Conservation (phyloP, 2,329 filamentous ascomycete genomes). For the Penicillium sp. region DNA sequence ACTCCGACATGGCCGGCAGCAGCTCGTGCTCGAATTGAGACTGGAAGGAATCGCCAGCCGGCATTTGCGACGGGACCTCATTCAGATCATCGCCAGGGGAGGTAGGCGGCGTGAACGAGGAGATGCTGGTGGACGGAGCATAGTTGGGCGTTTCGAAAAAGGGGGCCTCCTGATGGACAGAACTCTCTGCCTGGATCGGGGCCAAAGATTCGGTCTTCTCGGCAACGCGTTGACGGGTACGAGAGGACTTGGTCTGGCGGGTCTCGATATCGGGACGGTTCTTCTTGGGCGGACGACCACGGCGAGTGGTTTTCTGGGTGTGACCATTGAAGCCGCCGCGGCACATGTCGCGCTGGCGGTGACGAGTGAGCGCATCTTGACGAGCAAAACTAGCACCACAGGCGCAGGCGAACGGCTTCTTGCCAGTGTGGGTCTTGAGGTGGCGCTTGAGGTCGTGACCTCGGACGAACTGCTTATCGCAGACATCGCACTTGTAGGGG, state of each 20-base stretch:
- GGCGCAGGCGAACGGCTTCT: conserved; percentile 92
- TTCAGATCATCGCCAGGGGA: conserved; percentile 47
- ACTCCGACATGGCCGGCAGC: conserved; percentile 38
- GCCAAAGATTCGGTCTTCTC: conserved; percentile 40
- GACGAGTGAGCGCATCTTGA: conserved; percentile 91
- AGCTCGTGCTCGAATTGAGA: conserved; percentile 43
- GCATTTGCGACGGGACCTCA: conserved; percentile 40
- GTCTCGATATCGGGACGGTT: conserved; percentile 61
- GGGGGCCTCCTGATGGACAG: conserved; percentile 36
- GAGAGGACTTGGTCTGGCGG: conserved; percentile 58
- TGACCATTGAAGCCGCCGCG: conserved; percentile 88
- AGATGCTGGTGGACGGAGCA: conserved; percentile 46
- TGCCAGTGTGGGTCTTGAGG: conserved; percentile 93
- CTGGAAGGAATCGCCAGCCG: conserved; percentile 41
- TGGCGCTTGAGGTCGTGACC: conserved; percentile 97
- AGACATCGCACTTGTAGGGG: conserved; percentile 91
- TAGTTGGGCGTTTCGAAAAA: conserved; percentile 46
- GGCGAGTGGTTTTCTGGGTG: conserved; percentile 67
- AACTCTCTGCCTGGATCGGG: conserved; percentile 15
- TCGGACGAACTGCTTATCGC: conserved; percentile 92
- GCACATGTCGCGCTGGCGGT: conserved; percentile 95
- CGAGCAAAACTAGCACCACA: conserved; percentile 94
- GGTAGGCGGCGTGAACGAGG: conserved; percentile 51
- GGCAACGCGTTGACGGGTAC: conserved; percentile 50
- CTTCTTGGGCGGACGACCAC: conserved; percentile 64